phyloP scores from a whole-genome alignment of 805 yeast genomes.

The Ascoidea asiatica region DNA sequence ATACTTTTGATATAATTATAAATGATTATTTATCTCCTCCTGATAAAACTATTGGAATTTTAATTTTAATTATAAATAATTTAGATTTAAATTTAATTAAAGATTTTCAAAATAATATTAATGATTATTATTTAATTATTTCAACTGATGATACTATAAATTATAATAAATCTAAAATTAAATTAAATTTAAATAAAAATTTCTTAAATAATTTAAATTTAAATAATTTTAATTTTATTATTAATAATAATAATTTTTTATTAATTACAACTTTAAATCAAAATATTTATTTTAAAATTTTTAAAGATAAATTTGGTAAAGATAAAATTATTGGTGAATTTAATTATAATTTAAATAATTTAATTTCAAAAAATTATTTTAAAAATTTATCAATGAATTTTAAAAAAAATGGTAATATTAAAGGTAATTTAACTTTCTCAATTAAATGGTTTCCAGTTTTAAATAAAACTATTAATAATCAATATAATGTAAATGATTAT shows the following conservation, averaged over 20 bases:
- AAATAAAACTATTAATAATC: too few relatives aligned
- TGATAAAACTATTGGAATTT: conserved; percentile 57
- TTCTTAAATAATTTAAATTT: conserved; percentile 35
- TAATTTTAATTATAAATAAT: conserved; percentile 48
- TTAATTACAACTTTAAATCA: conserved; percentile 44
- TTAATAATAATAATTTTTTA: conserved; percentile 52
- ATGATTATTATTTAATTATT: conserved; percentile 47
- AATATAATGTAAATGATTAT: background rate
- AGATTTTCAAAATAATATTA: too few relatives aligned
- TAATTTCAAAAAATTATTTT: conserved; percentile 36
- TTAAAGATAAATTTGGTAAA: conserved; percentile 4
- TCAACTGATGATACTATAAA: conserved; percentile 30
- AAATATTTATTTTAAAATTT: conserved; percentile 25
- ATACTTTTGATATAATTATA: conserved; percentile 62
- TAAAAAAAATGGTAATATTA: conserved; percentile 9
- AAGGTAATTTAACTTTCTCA: conserved; percentile 17
- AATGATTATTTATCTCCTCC: conserved; percentile 28
- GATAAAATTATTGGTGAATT: conserved; percentile 8
- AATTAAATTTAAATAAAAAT: too few relatives aligned
- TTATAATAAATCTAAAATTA: conserved; percentile 16
- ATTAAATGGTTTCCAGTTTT: background rate
- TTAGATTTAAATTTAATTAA: conserved; percentile 29
- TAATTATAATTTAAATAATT: conserved; percentile 36
- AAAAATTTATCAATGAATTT: conserved; percentile 16
- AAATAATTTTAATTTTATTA: conserved; percentile 41